phyloP scores from a whole-genome alignment of 495 filamentous ascomycete species.

The Neurospora africana region DNA sequence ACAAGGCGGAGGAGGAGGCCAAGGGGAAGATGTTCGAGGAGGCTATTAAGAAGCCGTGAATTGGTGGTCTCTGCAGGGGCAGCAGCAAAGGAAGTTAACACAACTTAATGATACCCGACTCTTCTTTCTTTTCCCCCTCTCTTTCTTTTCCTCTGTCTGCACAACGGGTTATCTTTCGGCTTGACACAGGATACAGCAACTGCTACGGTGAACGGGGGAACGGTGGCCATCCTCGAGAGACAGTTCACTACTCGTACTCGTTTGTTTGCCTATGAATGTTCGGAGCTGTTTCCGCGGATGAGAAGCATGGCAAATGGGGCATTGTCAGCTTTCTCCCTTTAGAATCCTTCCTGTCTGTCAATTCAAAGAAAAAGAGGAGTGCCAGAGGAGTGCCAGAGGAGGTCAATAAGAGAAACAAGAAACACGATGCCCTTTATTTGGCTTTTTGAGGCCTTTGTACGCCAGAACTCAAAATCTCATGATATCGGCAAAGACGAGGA shows the following conservation, averaged over 20 bases:
- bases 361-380: neutral
- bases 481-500: neutral
- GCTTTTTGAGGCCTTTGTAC: neutral
- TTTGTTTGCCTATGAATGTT: neutral
- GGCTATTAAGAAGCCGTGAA: neutral
- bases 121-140: neutral
- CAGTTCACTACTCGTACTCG: neutral
- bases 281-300: neutral
- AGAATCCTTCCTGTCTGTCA: neutral
- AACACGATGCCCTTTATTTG: neutral
- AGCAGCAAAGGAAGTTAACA: neutral
- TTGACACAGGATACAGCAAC: neutral
- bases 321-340: neutral
- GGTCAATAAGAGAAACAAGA: neutral
- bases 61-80: neutral
- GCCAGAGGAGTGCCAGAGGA: neutral
- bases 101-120: neutral
- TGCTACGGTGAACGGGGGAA: neutral
- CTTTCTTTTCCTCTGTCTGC: neutral
- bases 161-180: neutral
- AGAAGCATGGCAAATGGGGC: neutral
- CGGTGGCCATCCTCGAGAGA: neutral
- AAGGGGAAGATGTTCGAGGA: conserved; percentile 1
- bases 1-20: neutral
- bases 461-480: neutral